A percentile compares a stretch with the other conserved stretches of the same genome.
Conservation (phyloP, 768 basidiomycete species). For the Dentipellis sp. region DNA sequence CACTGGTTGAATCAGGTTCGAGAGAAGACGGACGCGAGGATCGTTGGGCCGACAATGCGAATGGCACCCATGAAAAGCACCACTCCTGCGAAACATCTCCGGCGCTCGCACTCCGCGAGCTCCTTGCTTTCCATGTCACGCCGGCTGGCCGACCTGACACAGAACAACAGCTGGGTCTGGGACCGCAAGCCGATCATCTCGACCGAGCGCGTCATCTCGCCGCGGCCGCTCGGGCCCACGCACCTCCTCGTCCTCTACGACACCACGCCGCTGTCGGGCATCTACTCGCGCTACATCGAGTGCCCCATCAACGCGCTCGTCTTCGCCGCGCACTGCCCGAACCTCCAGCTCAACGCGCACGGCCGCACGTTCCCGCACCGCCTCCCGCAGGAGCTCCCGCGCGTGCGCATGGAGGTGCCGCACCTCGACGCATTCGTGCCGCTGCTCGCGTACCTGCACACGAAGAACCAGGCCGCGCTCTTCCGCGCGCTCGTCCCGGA, state of each 20-base stretch:
- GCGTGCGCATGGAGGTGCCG: background rate
- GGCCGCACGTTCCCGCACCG: background rate
- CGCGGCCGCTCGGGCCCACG: background rate
- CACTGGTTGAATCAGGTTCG: background rate
- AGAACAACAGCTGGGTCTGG: background rate
- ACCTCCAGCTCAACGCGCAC: background rate
- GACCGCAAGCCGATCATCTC: background rate
- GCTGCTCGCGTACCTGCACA: constrained; percentile 1
- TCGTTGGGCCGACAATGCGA: background rate
- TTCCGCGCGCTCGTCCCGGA: constrained; percentile 1
- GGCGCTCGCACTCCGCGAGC: background rate
- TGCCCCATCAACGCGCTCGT: constrained; percentile 1
- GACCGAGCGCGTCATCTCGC: background rate
- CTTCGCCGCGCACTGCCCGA: constrained; percentile 1
- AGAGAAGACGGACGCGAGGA: background rate
- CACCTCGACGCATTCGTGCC: background rate
- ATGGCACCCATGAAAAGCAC: background rate
- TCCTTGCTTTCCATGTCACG: background rate
- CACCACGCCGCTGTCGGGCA: background rate
- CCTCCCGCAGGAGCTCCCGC: background rate
- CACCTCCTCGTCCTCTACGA: background rate
- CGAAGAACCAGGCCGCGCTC: background rate
- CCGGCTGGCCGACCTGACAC: background rate
- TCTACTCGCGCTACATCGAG: background rate
- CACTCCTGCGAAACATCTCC: background rate